Base-by-base conservation (phyloP, 371 early-diverging fungal genomes). In the Catenaria anguillulae region DNA sequence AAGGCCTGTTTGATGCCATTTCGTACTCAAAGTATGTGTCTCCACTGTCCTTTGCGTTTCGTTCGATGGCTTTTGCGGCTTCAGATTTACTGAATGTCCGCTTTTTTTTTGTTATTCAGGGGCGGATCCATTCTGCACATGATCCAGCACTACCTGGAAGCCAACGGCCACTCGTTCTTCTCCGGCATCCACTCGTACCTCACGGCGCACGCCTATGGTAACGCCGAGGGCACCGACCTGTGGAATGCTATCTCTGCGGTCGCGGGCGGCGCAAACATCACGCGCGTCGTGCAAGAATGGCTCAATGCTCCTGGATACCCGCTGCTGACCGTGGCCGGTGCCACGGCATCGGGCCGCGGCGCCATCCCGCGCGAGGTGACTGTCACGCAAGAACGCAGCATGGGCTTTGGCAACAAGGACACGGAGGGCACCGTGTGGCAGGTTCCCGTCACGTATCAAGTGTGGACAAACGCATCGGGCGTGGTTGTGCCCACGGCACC, bases 111-210 rank as follows among this genome's bases (percentile, higher is more conserved):
- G 35, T 97, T 96, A 74, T 77, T 78, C 63, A 98, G 97, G 71
- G 96, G 96, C n/a, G 92, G 36, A 24, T 36, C 84, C 52, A 83
- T 92, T 6, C 90, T 98, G 52, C 80, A 93, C 62, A 96, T 96
- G 97, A 71, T 95, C 46, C 80, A 82, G 62, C 75, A 81, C 46
- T 89, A 82, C 80, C 64, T 96, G 0, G 87, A 87, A 6, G 77
- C 77, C 23, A 80, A 89, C 24, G 70, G 67, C 3, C 36, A n/a
- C n/a, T 15, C 17, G 15, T 83, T 93, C 71, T 72, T 87, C 62
- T 67, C 76, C n/a, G 95, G 93, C 2, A 73, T 94, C 19, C 77
- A 82, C 34, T 74, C 69, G 26, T 98, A 95, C 70, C 71, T 98
- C 61, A 77, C 82, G 55, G 77, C 82, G 65, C 84, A 88, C 73